Conservation (phyloP, 768 basidiomycete species). For the Suillus tomentosus region DNA sequence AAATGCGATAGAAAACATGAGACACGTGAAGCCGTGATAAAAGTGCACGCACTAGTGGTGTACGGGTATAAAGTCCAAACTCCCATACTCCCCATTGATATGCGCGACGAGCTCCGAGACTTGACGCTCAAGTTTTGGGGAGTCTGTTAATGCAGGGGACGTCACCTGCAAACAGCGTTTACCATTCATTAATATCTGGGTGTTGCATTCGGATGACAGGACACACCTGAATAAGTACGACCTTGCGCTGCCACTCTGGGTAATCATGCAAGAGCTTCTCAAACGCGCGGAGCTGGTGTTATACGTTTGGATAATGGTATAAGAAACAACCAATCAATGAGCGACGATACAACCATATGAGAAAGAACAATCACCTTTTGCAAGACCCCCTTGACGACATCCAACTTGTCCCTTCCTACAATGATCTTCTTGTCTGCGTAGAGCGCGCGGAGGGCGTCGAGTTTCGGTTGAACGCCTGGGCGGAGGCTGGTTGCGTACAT, state of each 20-base stretch:
- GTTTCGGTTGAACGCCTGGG: slow-evolving; percentile 87
- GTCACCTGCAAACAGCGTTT: slow-evolving; percentile 73
- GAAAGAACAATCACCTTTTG: slow-evolving; percentile 69
- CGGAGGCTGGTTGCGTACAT: slow-evolving; percentile 45
- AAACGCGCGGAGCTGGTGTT: slow-evolving; percentile 80
- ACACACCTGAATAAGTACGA: slow-evolving; percentile 59
- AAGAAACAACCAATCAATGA: background rate
- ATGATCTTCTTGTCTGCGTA: slow-evolving; percentile 99
- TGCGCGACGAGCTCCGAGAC: slow-evolving; percentile 92
- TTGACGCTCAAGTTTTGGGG: slow-evolving; percentile 90
- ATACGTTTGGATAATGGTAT: background rate
- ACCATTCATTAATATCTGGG: slow-evolving; percentile 35
- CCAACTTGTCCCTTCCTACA: slow-evolving; percentile 94
- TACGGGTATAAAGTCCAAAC: slow-evolving; percentile 92
- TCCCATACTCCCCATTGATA: slow-evolving; percentile 95
- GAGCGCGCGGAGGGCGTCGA: slow-evolving; percentile 76
- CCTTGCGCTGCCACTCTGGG: slow-evolving; percentile 94
- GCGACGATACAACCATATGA: background rate
- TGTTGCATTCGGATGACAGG: background rate
- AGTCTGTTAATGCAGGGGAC: slow-evolving; percentile 88
- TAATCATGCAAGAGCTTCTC: slow-evolving; percentile 92
- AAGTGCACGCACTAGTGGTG: slow-evolving; percentile 87
- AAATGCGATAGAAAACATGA: background rate
- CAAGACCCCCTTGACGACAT: slow-evolving; percentile 96
- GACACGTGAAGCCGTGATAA: background rate